A percentile compares a stretch with the other conserved stretches of the same genome.
phyloP scores from a whole-genome alignment of 108 stramenopile genomes.

The Stephanodiscus minutulus region DNA sequence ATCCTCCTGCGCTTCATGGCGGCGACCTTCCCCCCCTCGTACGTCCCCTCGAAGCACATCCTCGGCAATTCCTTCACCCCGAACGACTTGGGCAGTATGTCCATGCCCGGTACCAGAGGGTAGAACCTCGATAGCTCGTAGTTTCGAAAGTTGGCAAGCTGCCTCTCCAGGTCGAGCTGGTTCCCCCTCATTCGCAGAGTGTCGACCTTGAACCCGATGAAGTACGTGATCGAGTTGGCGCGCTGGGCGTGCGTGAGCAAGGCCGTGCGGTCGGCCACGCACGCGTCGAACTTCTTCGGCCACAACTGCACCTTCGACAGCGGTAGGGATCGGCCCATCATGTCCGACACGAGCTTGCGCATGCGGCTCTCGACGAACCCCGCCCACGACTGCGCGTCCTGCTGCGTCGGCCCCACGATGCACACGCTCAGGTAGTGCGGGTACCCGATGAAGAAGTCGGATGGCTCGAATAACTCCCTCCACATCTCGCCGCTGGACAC shows the following conservation, averaged over 20 bases:
- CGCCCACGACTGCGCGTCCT: slow-evolving; percentile 90
- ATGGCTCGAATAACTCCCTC: slow-evolving; percentile 86
- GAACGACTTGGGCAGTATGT: slow-evolving; percentile 76
- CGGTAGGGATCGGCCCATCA: slow-evolving; percentile 78
- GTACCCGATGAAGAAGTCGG: slow-evolving; percentile 96
- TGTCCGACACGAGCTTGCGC: slow-evolving; percentile 83
- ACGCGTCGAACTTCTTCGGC: slow-evolving; percentile 88
- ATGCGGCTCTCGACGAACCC: slow-evolving; percentile 94
- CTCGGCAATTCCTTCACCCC: slow-evolving; percentile 75
- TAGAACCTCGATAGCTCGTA: slow-evolving; percentile 79
- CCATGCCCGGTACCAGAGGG: slow-evolving; percentile 79
- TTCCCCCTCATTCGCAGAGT: slow-evolving; percentile 81
- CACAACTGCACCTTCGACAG: slow-evolving; percentile 85
- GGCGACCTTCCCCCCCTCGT: slow-evolving; percentile 80
- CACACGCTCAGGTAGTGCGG: slow-evolving; percentile 93
- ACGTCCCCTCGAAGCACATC: slow-evolving; percentile 76
- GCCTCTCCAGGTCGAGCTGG: slow-evolving; percentile 81
- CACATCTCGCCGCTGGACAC: slow-evolving; percentile 59
- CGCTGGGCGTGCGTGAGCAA: slow-evolving; percentile 78
- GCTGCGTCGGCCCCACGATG: slow-evolving; percentile 88
- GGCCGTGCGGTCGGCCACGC: slow-evolving; percentile 76
- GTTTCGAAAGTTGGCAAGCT: slow-evolving; percentile 83
- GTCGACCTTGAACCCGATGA: slow-evolving; percentile 84
- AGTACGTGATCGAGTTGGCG: slow-evolving; percentile 78
- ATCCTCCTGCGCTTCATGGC: slow-evolving; percentile 85